These are phyloP conservation scores for Micractinium sp. DNA, from an alignment of 139 green algal genomes.

Conservation along the genomic window DNA sequence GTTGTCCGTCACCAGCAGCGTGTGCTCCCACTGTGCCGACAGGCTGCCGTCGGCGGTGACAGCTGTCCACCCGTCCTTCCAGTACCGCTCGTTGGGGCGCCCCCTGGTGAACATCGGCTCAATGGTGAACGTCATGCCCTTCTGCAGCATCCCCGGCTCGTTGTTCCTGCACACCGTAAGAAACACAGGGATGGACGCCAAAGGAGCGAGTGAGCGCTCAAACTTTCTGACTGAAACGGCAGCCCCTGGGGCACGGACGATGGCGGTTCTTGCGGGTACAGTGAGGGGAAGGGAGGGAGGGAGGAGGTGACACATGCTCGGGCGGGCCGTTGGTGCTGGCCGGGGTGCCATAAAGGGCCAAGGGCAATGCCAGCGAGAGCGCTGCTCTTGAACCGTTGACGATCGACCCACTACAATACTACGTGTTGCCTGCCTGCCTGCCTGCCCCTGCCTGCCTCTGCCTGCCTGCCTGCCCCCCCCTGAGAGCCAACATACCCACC, in stretches of 20 bases:
- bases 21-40: constrained; percentile 96
- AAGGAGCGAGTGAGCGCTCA: background rate
- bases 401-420: too few relatives aligned
- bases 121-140: constrained; percentile 97
- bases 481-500: background rate
- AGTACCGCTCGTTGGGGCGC: constrained; percentile 61
- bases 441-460: background rate
- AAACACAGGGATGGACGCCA: background rate
- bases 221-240: background rate
- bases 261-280: background rate
- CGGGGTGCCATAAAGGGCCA: too few relatives aligned
- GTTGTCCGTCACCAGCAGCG: constrained; percentile 66
- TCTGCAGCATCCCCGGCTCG: constrained; percentile 70
- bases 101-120: constrained; percentile 93
- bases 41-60: constrained; percentile 90
- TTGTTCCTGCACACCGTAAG: constrained; percentile 63
- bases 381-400: too few relatives aligned
- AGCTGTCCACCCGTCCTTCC: constrained; percentile 96
- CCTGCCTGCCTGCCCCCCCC: background rate
- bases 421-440: background rate
- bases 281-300: background rate
- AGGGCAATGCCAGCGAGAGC: too few relatives aligned
- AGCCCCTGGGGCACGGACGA: background rate
- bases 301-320: too few relatives aligned
- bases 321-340: too few relatives aligned